A percentile compares a stretch with the other conserved stretches of the same genome.
These are phyloP conservation scores for Pythium brachiatum DNA, from an alignment of 352 stramenopile species.

Conservation along the genomic window DNA sequence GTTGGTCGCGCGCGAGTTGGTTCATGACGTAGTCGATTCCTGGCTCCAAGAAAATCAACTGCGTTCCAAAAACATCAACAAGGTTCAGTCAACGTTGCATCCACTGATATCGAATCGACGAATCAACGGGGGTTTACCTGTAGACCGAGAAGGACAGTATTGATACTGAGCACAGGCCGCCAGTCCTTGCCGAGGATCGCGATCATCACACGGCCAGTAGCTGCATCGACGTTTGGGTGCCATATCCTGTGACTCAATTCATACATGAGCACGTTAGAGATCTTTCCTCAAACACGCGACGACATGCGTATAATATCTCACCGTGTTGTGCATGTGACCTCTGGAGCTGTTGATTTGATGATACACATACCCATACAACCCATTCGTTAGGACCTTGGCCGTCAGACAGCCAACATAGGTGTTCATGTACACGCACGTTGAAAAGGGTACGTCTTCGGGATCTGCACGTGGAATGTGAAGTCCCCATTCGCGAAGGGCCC, in stretches of 20 bases:
- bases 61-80: neutral
- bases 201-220: slow-evolving; percentile 83
- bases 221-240: slow-evolving; percentile 81
- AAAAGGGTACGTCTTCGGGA: slow-evolving; percentile 86
- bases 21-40: slow-evolving; percentile 74
- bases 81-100: neutral
- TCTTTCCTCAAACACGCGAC: neutral
- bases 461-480: slow-evolving; percentile 85
- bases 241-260: slow-evolving; percentile 45
- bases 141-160: slow-evolving; percentile 78
- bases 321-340: slow-evolving; percentile 69
- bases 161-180: slow-evolving; percentile 84
- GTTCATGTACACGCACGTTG: slow-evolving; percentile 44
- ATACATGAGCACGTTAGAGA: neutral
- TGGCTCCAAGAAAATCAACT: slow-evolving; percentile 83
- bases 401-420: neutral
- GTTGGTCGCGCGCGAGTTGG: slow-evolving; percentile 41
- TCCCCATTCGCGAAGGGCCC: slow-evolving; percentile 83
- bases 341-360: slow-evolving; percentile 42
- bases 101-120: neutral
- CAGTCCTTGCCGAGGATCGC: slow-evolving; percentile 82
- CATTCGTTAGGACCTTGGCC: neutral
- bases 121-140: slow-evolving; percentile 40
- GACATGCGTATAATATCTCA: slow-evolving; percentile 17
- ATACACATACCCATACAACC: neutral